Evolutionary conservation across 352 stramenopile genomes (phyloP).

Genomic region (Elongisporangium prolatum): DNA sequence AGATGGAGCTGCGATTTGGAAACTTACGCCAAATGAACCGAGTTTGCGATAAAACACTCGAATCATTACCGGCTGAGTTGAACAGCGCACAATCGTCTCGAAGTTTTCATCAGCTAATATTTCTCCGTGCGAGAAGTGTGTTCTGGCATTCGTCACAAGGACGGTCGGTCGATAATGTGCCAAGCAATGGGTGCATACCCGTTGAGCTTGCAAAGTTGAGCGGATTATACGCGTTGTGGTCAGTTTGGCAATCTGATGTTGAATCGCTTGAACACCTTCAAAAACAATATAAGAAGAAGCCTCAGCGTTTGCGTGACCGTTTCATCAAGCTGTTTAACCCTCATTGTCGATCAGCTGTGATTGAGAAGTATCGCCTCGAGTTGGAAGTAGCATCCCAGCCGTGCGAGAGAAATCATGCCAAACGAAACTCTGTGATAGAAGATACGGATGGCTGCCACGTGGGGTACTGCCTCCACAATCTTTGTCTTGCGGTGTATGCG

Average conservation of each 20-base stretch:
- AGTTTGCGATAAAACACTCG: slow-evolving; percentile 55
- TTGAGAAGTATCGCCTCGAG: slow-evolving; percentile 40
- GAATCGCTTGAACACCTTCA: slow-evolving; percentile 21
- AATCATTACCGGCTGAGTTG: slow-evolving; percentile 11
- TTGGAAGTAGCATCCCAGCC: slow-evolving; percentile 28
- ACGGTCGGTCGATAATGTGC: background rate
- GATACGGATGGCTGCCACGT: slow-evolving; percentile 3
- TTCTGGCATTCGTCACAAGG: slow-evolving; percentile 13
- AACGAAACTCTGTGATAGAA: background rate
- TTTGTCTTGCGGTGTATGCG: slow-evolving; percentile 51
- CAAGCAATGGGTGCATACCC: slow-evolving; percentile 3
- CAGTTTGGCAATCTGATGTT: slow-evolving; percentile 19
- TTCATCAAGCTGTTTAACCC: slow-evolving; percentile 12
- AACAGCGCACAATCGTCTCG: slow-evolving; percentile 7
- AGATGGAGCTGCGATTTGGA: slow-evolving; percentile 37
- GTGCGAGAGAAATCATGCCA: slow-evolving; percentile 11
- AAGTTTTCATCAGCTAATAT: slow-evolving; percentile 49
- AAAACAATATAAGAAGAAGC: slow-evolving; percentile 13
- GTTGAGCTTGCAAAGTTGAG: slow-evolving; percentile 11
- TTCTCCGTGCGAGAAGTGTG: slow-evolving; percentile 37
- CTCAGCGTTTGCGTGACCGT: no score
- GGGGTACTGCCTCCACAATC: slow-evolving; percentile 58
- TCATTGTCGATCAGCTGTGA: slow-evolving; percentile 15
- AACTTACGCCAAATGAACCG: slow-evolving; percentile 41
- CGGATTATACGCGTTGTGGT: slow-evolving; percentile 34